These are phyloP conservation scores for Plasmodium gonderi DNA, from an alignment of 169 alveolate species.

Conservation along the genomic window DNA sequence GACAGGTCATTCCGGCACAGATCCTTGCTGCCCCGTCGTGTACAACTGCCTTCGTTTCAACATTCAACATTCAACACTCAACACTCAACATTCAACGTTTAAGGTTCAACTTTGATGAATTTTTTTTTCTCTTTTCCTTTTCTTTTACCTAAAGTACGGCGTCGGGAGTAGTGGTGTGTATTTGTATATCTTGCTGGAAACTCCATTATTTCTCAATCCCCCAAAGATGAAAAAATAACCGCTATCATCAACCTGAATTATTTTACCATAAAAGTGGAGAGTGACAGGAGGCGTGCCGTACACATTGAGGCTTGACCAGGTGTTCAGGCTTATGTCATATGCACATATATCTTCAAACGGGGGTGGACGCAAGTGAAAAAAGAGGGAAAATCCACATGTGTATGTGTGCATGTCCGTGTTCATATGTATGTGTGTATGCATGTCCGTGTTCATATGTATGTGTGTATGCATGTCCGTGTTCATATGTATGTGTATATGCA, in stretches of 20 bases:
- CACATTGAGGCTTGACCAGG: conserved; percentile 47
- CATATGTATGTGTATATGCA: not conserved
- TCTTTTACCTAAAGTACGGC: conserved; percentile 29
- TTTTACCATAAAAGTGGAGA: conserved; percentile 62
- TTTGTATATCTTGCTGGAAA: conserved; percentile 40
- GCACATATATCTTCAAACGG: conserved; percentile 47
- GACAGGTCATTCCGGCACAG: no score
- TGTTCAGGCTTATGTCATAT: conserved; percentile 51
- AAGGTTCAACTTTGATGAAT: not conserved
- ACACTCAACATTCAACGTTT: no score
- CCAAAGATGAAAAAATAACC: conserved; percentile 70
- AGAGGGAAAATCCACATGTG: not conserved
- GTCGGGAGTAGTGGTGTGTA: conserved; percentile 29
- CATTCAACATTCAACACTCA: no score
- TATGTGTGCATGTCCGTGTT: not conserved
- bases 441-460: not conserved
- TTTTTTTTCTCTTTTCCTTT: not conserved
- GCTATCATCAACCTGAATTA: conserved; percentile 52
- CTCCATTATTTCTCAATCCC: conserved; percentile 52
- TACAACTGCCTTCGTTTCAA: no score
- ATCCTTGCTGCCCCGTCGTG: no score
- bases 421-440: not conserved
- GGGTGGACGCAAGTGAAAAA: not conserved
- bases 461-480: not conserved
- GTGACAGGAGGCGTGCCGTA: conserved; percentile 49